Evolutionary conservation across 2,329 filamentous ascomycete species (phyloP).

Genomic region (Fusarium duplospermum): DNA sequence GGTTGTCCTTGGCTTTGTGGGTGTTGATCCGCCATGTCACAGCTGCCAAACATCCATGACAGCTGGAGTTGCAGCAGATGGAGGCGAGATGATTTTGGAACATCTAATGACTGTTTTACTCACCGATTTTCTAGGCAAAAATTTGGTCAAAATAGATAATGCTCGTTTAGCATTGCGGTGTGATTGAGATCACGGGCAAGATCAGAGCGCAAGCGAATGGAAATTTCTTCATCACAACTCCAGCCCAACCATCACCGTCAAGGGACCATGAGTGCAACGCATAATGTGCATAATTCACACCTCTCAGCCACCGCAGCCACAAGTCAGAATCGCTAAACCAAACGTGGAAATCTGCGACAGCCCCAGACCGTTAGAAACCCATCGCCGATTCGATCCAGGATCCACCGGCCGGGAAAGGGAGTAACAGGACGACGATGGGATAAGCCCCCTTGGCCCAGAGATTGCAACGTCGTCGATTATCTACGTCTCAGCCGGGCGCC

Average conservation of each 20-base stretch:
- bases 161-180: not conserved
- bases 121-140: not conserved
- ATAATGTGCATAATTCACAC: not conserved
- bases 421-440: not conserved
- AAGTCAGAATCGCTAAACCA: not conserved
- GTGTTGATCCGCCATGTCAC: conserved; percentile 15
- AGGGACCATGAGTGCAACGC: not conserved
- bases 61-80: conserved; percentile 15
- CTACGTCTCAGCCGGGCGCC: conserved; percentile 31
- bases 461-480: conserved; percentile 29
- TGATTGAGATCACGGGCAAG: not conserved
- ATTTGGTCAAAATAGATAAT: not conserved
- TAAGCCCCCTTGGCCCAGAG: conserved; percentile 12
- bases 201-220: not conserved
- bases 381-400: conserved; percentile 24
- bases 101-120: not conserved
- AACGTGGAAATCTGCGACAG: conserved; percentile 23
- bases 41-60: conserved; percentile 15
- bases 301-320: conserved; percentile 7
- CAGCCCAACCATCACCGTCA: not conserved
- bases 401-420: conserved; percentile 11
- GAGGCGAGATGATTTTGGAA: not conserved
- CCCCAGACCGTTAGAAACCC: conserved; percentile 21
- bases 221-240: not conserved
- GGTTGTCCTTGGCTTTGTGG: conserved; percentile 17